Conservation (phyloP, 768 basidiomycete species). For the Boletus patriciae region DNA sequence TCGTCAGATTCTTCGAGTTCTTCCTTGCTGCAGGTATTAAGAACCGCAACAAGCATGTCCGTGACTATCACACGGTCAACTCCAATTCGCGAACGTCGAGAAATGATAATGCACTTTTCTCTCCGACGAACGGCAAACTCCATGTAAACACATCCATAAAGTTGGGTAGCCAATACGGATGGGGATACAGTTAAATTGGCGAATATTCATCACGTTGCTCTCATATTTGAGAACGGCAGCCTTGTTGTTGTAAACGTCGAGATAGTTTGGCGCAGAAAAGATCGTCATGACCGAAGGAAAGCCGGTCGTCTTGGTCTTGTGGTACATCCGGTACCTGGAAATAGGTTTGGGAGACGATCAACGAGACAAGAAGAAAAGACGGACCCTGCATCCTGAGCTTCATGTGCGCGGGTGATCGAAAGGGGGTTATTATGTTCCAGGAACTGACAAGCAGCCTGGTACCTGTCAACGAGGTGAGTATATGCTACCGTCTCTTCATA, state of each 20-base stretch:
- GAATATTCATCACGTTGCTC: constrained; percentile 97
- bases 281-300: constrained; percentile 99
- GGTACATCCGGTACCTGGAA: constrained; percentile 92
- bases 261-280: constrained; percentile 97
- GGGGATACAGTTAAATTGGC: constrained; percentile 98
- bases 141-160: constrained; percentile 99
- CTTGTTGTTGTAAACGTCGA: constrained; percentile 99
- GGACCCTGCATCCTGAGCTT: constrained; percentile 97
- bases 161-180: constrained; percentile 97
- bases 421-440: constrained; percentile 95
- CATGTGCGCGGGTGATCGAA: constrained; percentile 96
- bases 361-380: constrained; percentile 20
- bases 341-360: background rate
- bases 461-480: constrained; percentile 47
- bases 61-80: constrained; percentile 62
- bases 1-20: constrained; percentile 83
- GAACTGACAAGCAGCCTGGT: constrained; percentile 96
- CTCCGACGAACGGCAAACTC: constrained; percentile 97
- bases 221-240: constrained; percentile 99
- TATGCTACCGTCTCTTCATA: background rate
- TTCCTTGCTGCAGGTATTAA: constrained; percentile 94
- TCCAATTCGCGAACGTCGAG: background rate
- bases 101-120: constrained; percentile 69
- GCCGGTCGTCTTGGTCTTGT: constrained; percentile 96
- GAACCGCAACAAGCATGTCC: constrained; percentile 96